Conservation (phyloP, 371 early-diverging fungal genomes). For the Mucor saturninus region DNA sequence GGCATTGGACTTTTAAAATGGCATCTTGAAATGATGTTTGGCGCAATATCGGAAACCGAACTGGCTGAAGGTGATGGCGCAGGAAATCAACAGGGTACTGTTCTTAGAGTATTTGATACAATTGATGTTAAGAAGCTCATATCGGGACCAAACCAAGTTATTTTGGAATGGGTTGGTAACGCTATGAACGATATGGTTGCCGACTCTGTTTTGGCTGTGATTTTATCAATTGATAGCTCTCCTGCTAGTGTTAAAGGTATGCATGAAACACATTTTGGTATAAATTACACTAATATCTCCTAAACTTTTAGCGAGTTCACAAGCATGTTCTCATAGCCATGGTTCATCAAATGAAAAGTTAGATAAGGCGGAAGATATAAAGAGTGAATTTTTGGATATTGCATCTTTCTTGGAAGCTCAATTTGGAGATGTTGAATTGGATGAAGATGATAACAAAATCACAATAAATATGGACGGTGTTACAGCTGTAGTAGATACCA, state of each 20-base stretch:
- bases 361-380: conserved; percentile 25
- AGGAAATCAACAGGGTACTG: conserved; percentile 40
- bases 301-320: conserved; percentile 37
- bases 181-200: conserved; percentile 95
- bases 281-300: too few species aligned
- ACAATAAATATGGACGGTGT: conserved; percentile 51
- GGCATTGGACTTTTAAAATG: conserved; percentile 82
- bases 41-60: conserved; percentile 53
- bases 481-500: conserved; percentile 49
- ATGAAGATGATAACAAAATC: conserved; percentile 48
- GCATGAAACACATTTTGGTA: not conserved
- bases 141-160: conserved; percentile 59
- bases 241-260: conserved; percentile 91
- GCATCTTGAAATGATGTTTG: conserved; percentile 95
- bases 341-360: conserved; percentile 4
- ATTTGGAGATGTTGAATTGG: conserved; percentile 43
- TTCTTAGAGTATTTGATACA: conserved; percentile 74
- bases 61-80: conserved; percentile 22
- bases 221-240: conserved; percentile 84
- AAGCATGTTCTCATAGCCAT: conserved; percentile 47
- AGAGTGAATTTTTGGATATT: conserved; percentile 40
- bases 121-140: conserved; percentile 70
- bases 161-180: conserved; percentile 92
- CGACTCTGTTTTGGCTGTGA: conserved; percentile 88
- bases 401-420: conserved; percentile 47